These are phyloP conservation scores for Ceratocystis destructans DNA, from an alignment of 2,329 filamentous ascomycete species.

Conservation along the genomic window DNA sequence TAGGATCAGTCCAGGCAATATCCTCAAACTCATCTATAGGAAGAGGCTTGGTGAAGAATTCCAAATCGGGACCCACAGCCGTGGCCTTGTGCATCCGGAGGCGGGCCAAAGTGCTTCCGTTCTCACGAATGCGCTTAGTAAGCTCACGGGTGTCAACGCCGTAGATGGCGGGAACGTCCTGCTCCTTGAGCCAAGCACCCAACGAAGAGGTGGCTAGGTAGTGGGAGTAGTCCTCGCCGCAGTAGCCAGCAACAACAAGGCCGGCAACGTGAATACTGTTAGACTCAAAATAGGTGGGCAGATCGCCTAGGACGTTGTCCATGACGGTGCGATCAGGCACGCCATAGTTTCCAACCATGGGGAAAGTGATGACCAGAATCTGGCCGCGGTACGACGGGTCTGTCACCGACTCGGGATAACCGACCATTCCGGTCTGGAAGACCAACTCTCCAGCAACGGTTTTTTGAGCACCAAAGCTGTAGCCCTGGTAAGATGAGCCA, in stretches of 20 bases:
- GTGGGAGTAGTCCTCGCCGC: conserved; percentile 90
- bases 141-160: conserved; percentile 86
- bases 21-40: conserved; percentile 50
- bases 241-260: conserved; percentile 79
- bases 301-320: conserved; percentile 70
- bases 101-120: conserved; percentile 92
- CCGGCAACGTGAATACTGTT: conserved; percentile 86
- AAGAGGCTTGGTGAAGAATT: conserved; percentile 22
- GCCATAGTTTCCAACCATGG: conserved; percentile 92
- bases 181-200: conserved; percentile 90
- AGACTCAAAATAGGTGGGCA: conserved; percentile 89
- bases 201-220: conserved; percentile 82
- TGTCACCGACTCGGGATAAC: conserved; percentile 87
- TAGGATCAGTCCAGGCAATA: conserved; percentile 82
- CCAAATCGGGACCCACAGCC: conserved; percentile 14
- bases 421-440: conserved; percentile 99
- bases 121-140: conserved; percentile 84
- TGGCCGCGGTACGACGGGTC: conserved; percentile 82
- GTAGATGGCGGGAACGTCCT: conserved; percentile 85
- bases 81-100: conserved; percentile 57
- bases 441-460: conserved; percentile 93
- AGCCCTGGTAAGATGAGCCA: conserved; percentile 80
- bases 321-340: conserved; percentile 75
- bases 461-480: conserved; percentile 91
- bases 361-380: conserved; percentile 93